A percentile compares a stretch with the other conserved stretches of the same genome.
These are phyloP conservation scores for Eurotiales sp. DNA, from an alignment of 2,329 filamentous ascomycete genomes.

Conservation along the genomic window DNA sequence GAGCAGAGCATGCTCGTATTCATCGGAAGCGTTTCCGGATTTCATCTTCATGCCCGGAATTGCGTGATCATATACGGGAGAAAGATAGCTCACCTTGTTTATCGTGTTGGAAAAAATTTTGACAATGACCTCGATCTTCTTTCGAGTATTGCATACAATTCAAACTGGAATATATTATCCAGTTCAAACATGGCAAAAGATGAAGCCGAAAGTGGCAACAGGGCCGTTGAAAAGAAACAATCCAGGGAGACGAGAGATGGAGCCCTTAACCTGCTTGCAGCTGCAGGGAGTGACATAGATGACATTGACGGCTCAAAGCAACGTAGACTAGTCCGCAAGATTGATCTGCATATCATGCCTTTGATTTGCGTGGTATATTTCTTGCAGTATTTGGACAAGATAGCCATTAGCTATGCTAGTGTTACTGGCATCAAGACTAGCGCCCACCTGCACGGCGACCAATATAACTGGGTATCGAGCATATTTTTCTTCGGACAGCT, in stretches of 20 bases:
- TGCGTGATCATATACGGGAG: no score
- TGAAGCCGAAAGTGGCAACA: background rate
- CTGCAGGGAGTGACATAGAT: background rate
- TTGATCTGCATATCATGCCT: constrained; percentile 29
- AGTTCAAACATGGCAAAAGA: background rate
- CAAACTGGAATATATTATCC: no score
- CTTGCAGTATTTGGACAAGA: constrained; percentile 28
- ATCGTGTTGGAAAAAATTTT: no score
- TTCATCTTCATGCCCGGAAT: no score
- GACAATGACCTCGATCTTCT: no score
- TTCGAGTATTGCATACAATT: no score
- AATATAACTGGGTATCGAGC: constrained; percentile 44
- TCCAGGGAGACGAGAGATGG: background rate
- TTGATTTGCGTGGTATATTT: constrained; percentile 30
- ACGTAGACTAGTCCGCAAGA: constrained; percentile 19
- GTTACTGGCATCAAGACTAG: constrained; percentile 28
- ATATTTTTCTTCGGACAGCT: constrained; percentile 25
- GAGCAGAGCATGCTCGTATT: no score
- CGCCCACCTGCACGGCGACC: constrained; percentile 36
- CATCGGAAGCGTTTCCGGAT: no score
- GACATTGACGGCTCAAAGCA: background rate
- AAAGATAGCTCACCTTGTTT: no score
- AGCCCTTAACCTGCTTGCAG: background rate
- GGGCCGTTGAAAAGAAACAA: background rate
- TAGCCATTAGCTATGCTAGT: constrained; percentile 24